These are phyloP conservation scores for Linnemannia exigua DNA, from an alignment of 192 early-diverging fungal species.

Conservation along the genomic window DNA sequence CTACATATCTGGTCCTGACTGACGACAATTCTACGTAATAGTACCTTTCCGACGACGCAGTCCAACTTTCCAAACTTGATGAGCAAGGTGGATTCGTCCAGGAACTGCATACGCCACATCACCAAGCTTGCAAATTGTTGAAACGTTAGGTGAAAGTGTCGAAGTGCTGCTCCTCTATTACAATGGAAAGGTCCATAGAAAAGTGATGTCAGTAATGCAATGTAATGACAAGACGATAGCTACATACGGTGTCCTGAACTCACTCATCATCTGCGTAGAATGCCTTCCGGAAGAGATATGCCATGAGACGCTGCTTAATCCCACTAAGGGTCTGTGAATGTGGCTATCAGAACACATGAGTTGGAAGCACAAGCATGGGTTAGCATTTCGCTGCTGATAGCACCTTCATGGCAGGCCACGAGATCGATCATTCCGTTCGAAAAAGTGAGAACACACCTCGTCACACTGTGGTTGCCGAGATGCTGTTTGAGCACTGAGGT, in stretches of 20 bases:
- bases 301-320: conserved; percentile 77
- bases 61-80: conserved; percentile 79
- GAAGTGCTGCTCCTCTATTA: conserved; percentile 55
- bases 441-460: conserved; percentile 23
- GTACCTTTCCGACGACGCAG: conserved; percentile 65
- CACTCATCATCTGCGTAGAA: conserved; percentile 58
- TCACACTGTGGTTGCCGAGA: conserved; percentile 29
- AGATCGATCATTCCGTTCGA: neutral
- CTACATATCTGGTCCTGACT: neutral
- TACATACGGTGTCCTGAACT: conserved; percentile 18
- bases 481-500: conserved; percentile 19
- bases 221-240: neutral
- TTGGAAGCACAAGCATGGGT: neutral
- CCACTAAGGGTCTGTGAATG: conserved; percentile 66
- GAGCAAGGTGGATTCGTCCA: conserved; percentile 68
- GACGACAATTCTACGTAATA: neutral
- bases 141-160: conserved; percentile 78
- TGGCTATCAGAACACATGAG: conserved; percentile 21
- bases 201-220: neutral
- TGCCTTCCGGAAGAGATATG: conserved; percentile 73
- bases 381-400: neutral
- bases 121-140: conserved; percentile 68
- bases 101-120: conserved; percentile 81
- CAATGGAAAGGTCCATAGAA: neutral
- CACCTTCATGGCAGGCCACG: neutral